These are phyloP conservation scores for Colletotrichum simmondsii DNA, from an alignment of 2,329 filamentous ascomycete species.

Conservation along the genomic window DNA sequence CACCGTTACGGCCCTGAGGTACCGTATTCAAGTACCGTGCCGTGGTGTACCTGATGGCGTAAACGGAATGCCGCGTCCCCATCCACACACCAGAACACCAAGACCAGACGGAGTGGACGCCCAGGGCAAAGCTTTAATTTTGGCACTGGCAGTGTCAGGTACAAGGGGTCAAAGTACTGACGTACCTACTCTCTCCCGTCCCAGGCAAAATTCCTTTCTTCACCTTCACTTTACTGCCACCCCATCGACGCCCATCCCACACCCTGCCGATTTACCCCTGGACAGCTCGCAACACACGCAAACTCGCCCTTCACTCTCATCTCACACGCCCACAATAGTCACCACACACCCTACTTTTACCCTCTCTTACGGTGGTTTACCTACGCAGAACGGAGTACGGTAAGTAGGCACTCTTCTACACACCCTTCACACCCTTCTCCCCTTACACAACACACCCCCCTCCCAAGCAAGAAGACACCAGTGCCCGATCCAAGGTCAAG, in stretches of 20 bases:
- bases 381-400: too few relatives aligned
- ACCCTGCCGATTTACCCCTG: conserved; percentile 7
- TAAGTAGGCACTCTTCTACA: background rate
- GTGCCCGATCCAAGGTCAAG: conserved; percentile 34
- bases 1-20: too few relatives aligned
- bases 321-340: background rate
- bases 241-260: background rate
- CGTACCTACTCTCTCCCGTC: background rate
- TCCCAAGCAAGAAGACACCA: conserved; percentile 10
- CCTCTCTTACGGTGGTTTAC: too few relatives aligned
- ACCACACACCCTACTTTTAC: background rate
- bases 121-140: conserved; percentile 27
- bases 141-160: conserved; percentile 24
- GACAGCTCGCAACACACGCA: background rate
- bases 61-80: background rate
- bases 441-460: background rate
- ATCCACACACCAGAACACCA: background rate
- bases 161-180: conserved; percentile 31
- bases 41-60: background rate
- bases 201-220: conserved; percentile 29
- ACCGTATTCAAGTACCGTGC: background rate
- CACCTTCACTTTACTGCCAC: conserved; percentile 27
- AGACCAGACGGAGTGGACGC: conserved; percentile 21
- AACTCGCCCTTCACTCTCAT: background rate
- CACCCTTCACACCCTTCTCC: background rate